Evolutionary conservation across 2,329 filamentous ascomycete species (phyloP).

Genomic region (Hirsutella thompsonii): DNA sequence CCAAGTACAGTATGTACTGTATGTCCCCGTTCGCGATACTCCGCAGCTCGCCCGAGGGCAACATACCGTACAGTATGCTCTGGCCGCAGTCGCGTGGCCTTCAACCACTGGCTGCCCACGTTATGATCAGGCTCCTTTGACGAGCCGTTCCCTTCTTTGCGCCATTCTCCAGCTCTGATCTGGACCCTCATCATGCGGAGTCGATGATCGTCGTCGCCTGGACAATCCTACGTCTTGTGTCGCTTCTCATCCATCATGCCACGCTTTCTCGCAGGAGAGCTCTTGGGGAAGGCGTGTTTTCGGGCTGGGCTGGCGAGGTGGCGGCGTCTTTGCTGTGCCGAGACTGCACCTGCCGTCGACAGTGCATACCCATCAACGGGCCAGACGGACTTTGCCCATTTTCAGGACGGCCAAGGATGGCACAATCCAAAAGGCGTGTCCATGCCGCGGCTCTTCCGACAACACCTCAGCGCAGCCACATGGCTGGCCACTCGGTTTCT

Average conservation of each 20-base stretch:
- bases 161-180: neutral
- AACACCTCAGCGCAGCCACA: too few species aligned
- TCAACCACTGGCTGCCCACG: slow-evolving; percentile 1
- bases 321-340: neutral
- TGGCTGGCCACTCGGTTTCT: too few species aligned
- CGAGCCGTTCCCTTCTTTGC: neutral
- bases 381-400: neutral
- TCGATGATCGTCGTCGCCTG: neutral
- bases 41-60: neutral
- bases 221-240: neutral
- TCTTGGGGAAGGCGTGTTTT: too few species aligned
- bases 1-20: too few species aligned
- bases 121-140: neutral
- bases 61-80: neutral
- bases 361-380: too few species aligned
- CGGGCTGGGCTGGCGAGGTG: neutral
- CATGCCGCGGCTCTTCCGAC: too few species aligned
- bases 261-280: neutral
- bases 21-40: neutral
- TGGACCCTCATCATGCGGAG: neutral
- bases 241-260: neutral
- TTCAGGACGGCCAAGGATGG: neutral
- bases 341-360: neutral
- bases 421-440: too few species aligned
- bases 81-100: slow-evolving; percentile 1